Evolutionary conservation across 192 early-diverging fungal genomes (phyloP).

Genomic region (Mortierella alpina): DNA sequence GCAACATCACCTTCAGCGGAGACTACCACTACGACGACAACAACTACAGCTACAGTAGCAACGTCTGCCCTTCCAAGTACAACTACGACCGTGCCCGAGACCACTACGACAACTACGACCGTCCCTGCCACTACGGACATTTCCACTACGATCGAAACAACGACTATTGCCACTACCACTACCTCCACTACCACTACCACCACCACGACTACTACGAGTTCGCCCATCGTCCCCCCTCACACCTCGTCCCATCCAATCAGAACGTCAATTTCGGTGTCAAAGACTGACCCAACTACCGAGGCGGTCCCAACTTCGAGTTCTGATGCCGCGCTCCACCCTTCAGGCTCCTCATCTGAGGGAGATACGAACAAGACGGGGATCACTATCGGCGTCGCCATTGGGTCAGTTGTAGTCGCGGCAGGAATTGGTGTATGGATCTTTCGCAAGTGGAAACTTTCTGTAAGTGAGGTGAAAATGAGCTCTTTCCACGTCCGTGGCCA

Average conservation of each 20-base stretch:
- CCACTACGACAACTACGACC: background rate
- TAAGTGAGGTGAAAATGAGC: slow-evolving; percentile 10
- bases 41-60: background rate
- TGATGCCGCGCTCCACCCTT: background rate
- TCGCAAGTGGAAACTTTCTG: slow-evolving; percentile 51
- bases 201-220: too few species aligned
- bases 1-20: background rate
- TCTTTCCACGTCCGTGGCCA: background rate
- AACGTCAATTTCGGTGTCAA: background rate
- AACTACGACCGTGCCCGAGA: background rate
- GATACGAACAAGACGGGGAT: slow-evolving; percentile 28
- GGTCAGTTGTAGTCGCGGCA: slow-evolving; percentile 21
- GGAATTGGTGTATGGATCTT: slow-evolving; percentile 52
- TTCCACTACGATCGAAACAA: background rate
- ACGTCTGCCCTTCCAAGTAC: background rate
- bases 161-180: background rate
- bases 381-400: slow-evolving; percentile 42
- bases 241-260: too few species aligned
- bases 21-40: background rate
- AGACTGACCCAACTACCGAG: background rate
- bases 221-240: too few species aligned
- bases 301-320: background rate
- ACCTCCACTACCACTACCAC: too few species aligned
- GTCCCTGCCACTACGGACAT: background rate
- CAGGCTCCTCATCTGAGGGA: background rate